These are phyloP conservation scores for Populus nigra DNA, from an alignment of 345 rosid genomes.

Conservation along the genomic window DNA sequence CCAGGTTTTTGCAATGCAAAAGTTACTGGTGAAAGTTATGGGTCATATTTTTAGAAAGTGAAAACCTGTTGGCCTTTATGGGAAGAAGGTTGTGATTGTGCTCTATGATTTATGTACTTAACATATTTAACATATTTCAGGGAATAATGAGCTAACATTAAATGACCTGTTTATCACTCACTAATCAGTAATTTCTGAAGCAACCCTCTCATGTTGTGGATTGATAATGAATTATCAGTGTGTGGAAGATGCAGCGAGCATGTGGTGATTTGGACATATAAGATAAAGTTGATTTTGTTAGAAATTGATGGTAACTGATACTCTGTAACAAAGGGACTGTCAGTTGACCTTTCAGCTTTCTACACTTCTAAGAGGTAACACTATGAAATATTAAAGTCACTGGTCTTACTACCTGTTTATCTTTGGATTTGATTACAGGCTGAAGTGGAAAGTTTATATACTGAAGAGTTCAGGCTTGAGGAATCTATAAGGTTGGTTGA, in stretches of 20 bases:
- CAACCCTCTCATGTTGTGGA: background rate
- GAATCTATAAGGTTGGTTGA: slow-evolving; percentile 56
- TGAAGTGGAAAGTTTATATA: slow-evolving; percentile 49
- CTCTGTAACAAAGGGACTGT: background rate
- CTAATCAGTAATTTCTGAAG: too few species aligned
- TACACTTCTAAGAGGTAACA: background rate
- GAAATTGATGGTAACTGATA: background rate
- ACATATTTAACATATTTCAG: background rate
- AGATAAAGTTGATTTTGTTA: background rate
- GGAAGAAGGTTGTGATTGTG: background rate
- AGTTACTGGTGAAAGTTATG: background rate
- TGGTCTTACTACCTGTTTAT: background rate
- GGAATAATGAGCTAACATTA: background rate
- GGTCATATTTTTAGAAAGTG: background rate
- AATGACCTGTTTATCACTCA: background rate
- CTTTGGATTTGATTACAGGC: slow-evolving; percentile 34
- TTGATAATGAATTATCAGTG: background rate
- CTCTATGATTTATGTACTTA: background rate
- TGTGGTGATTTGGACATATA: background rate
- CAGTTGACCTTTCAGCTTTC: background rate
- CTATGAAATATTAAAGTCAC: background rate
- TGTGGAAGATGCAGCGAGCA: background rate
- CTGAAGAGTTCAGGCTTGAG: slow-evolving; percentile 56
- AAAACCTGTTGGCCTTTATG: background rate
- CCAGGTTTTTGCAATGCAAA: background rate